Evolutionary conservation across 176 grass and related monocot species (phyloP).

Genomic region (Dendrocalamus sinicus): DNA sequence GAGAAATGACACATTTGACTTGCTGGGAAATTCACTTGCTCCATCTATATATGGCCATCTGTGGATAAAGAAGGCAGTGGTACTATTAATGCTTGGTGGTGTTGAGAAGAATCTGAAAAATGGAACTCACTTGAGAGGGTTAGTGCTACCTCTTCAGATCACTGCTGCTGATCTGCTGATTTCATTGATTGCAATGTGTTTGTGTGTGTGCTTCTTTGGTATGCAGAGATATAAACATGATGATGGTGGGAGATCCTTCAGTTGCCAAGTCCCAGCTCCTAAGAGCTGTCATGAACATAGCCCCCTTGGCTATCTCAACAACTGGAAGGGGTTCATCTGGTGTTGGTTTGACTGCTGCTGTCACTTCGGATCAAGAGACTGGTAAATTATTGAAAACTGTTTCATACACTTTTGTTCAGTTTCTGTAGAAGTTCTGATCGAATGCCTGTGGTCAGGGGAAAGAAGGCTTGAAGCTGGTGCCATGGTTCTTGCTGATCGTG

Average conservation of each 20-base stretch:
- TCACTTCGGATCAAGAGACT: constrained; percentile 96
- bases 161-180: constrained; percentile 31
- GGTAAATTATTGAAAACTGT: constrained; percentile 48
- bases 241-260: constrained; percentile 99
- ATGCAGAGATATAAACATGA: constrained; percentile 98
- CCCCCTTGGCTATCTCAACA: constrained; percentile 91
- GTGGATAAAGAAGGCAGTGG: constrained; percentile 96
- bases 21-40: constrained; percentile 95
- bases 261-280: constrained; percentile 98
- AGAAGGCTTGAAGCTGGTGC: constrained; percentile 99
- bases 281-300: constrained; percentile 95
- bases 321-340: constrained; percentile 96
- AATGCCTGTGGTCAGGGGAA: constrained; percentile 63
- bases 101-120: constrained; percentile 98
- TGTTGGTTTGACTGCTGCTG: constrained; percentile 96
- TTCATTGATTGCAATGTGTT: background rate
- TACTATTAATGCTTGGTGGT: constrained; percentile 96
- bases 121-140: constrained; percentile 99
- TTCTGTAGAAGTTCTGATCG: constrained; percentile 5
- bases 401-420: constrained; percentile 3
- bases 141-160: constrained; percentile 28
- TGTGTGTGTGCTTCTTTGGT: constrained; percentile 14
- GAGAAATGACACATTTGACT: constrained; percentile 81
- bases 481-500: constrained; percentile 98
- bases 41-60: constrained; percentile 92